A percentile compares a stretch with the other conserved stretches of the same genome.
Evolutionary conservation across 139 green algal species (phyloP).

Genomic region (Ettlia oleoabundans): DNA sequence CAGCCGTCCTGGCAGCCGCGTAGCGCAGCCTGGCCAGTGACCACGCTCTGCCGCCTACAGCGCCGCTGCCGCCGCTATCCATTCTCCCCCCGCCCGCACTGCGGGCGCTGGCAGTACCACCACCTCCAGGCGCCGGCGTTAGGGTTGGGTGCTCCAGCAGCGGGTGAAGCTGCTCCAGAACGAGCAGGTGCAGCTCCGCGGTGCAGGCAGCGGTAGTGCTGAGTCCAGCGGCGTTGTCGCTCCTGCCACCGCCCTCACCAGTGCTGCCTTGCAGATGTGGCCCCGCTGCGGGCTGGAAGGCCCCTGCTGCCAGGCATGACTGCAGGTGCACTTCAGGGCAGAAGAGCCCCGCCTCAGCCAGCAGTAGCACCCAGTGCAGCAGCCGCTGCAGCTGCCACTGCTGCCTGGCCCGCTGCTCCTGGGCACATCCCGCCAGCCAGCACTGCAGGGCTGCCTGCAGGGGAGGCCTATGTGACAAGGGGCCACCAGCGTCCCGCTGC

Average conservation of each 20-base stretch:
- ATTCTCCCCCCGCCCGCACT: too few species aligned
- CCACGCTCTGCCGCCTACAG: neutral
- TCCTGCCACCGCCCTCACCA: too few species aligned
- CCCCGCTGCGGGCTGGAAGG: neutral
- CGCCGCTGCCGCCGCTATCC: too few species aligned
- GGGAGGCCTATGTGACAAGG: too few species aligned
- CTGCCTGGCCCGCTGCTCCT: neutral
- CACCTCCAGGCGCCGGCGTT: too few species aligned
- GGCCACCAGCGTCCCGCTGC: too few species aligned
- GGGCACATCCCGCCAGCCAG: neutral
- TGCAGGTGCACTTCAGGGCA: slow-evolving; percentile 13
- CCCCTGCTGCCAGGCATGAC: neutral
- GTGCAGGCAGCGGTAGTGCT: neutral
- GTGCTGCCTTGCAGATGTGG: neutral
- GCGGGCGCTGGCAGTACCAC: neutral
- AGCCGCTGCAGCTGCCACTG: neutral
- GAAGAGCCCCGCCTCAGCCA: slow-evolving; percentile 12
- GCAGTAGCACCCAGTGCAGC: slow-evolving; percentile 19
- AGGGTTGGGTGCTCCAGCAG: slow-evolving; percentile 3
- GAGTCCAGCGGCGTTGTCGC: too few species aligned
- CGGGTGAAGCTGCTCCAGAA: slow-evolving; percentile 17
- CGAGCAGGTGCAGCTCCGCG: neutral
- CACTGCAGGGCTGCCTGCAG: neutral
- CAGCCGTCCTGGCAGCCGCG: neutral
- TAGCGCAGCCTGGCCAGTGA: neutral